Conservation (phyloP, 2,329 filamentous ascomycete species). For the Fusarium devonianum region DNA sequence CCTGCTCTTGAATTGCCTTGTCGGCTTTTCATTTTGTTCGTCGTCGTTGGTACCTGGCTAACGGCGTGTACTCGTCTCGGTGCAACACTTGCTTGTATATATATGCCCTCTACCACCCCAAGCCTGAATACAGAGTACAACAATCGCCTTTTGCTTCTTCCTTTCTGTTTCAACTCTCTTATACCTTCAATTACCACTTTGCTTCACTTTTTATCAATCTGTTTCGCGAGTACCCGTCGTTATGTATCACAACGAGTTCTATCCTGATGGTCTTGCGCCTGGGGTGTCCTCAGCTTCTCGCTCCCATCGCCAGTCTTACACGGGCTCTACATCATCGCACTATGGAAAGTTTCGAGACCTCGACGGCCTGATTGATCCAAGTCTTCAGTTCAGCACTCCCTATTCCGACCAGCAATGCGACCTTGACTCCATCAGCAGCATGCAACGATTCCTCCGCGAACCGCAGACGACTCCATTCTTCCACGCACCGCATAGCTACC, state of each 20-base stretch:
- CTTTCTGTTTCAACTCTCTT: neutral
- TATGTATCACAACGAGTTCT: constrained; percentile 10
- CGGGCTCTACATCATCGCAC: neutral
- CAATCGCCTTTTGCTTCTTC: neutral
- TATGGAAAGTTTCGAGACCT: constrained; percentile 10
- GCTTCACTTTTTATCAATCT: neutral
- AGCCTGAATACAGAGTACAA: neutral
- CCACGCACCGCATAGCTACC: neutral
- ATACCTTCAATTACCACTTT: no score
- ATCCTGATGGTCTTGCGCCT: neutral
- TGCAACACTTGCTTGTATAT: neutral
- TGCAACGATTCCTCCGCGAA: constrained; percentile 31
- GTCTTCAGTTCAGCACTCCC: constrained; percentile 8
- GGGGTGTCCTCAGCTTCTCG: neutral
- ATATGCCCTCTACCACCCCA: neutral
- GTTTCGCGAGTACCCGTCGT: neutral
- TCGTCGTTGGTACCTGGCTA: no score
- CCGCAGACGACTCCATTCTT: constrained; percentile 6
- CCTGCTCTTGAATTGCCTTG: neutral
- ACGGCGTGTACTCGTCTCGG: no score
- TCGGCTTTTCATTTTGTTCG: neutral
- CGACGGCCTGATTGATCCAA: constrained; percentile 20
- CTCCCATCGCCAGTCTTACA: neutral
- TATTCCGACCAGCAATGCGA: neutral
- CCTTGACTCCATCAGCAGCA: constrained; percentile 2